Percentiles rank a stretch among this genome's conserved stretches.
Evolutionary conservation across 768 basidiomycete genomes (phyloP).

Genomic region (Punctularia strigosozonata): DNA sequence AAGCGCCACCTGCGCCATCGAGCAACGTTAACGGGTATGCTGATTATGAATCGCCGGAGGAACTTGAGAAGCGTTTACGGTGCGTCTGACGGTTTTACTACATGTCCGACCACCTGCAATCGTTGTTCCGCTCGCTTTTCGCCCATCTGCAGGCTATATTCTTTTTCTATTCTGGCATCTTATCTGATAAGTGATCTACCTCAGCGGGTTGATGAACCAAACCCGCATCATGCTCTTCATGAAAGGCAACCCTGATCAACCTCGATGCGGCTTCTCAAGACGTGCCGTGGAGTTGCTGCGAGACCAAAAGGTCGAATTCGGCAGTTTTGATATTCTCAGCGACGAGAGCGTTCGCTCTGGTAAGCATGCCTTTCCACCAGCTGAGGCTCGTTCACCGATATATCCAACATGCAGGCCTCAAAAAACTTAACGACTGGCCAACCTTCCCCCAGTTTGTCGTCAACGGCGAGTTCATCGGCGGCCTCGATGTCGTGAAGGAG

Average conservation of each 20-base stretch:
- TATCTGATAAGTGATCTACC: too few species aligned
- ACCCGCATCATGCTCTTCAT: conserved; percentile 78
- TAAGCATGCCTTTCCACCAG: conserved; percentile 18
- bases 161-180: too few species aligned
- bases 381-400: neutral
- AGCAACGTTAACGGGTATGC: too few species aligned
- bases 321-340: conserved; percentile 71
- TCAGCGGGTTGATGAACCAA: conserved; percentile 59
- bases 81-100: too few species aligned
- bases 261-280: conserved; percentile 78
- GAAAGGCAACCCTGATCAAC: conserved; percentile 72
- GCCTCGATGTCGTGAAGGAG: conserved; percentile 77
- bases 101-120: too few species aligned
- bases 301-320: conserved; percentile 53
- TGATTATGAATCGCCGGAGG: conserved; percentile 52
- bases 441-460: conserved; percentile 79
- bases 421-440: conserved; percentile 80
- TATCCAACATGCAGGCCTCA: conserved; percentile 34
- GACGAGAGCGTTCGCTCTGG: conserved; percentile 80
- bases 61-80: conserved; percentile 46
- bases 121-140: too few species aligned
- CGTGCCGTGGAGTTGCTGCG: conserved; percentile 59
- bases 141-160: too few species aligned
- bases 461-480: conserved; percentile 81
- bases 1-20: conserved; percentile 28